Conservation (phyloP, 1,139 yeast genomes). For the Protomyces pachydermus region DNA sequence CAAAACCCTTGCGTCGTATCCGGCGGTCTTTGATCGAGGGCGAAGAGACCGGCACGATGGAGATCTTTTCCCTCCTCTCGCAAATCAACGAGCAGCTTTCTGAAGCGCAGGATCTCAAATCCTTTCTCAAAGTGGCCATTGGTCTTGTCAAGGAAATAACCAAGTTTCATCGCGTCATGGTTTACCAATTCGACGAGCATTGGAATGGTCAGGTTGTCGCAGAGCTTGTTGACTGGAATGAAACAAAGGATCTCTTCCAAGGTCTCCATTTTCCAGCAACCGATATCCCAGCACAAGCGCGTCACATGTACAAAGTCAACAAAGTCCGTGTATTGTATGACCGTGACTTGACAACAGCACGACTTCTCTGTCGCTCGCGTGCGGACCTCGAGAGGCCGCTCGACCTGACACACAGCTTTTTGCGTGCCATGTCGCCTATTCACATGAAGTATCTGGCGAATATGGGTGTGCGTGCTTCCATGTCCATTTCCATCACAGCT, state of each 20-base stretch:
- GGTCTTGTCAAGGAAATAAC: constrained; percentile 27
- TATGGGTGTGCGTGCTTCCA: constrained; percentile 23
- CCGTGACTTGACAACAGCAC: constrained; percentile 20
- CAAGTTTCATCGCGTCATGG: constrained; percentile 20
- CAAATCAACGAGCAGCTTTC: constrained; percentile 21
- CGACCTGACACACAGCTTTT: constrained; percentile 24
- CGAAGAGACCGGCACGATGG: constrained; percentile 19
- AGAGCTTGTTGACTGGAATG: constrained; percentile 22
- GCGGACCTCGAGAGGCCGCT: constrained; percentile 17
- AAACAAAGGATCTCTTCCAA: constrained; percentile 24
- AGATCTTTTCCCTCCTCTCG: constrained; percentile 14
- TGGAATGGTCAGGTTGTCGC: constrained; percentile 27
- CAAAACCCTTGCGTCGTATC: constrained; percentile 21
- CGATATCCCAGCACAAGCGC: constrained; percentile 26
- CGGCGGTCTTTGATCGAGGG: constrained; percentile 4
- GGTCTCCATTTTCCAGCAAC: constrained; percentile 26
- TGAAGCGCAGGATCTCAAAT: constrained; percentile 12
- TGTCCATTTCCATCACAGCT: constrained; percentile 25
- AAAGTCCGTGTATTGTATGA: constrained; percentile 22
- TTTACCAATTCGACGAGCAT: constrained; percentile 26
- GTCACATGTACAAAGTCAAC: constrained; percentile 20
- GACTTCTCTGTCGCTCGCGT: constrained; percentile 19
- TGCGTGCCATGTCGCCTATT: constrained; percentile 27
- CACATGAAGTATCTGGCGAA: constrained; percentile 26
- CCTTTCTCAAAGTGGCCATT: constrained; percentile 15